A percentile compares a stretch with the other conserved stretches of the same genome.
Evolutionary conservation across 1,284 basidiomycete species (phyloP).

Genomic region (Cystobasidiaceae sp.): DNA sequence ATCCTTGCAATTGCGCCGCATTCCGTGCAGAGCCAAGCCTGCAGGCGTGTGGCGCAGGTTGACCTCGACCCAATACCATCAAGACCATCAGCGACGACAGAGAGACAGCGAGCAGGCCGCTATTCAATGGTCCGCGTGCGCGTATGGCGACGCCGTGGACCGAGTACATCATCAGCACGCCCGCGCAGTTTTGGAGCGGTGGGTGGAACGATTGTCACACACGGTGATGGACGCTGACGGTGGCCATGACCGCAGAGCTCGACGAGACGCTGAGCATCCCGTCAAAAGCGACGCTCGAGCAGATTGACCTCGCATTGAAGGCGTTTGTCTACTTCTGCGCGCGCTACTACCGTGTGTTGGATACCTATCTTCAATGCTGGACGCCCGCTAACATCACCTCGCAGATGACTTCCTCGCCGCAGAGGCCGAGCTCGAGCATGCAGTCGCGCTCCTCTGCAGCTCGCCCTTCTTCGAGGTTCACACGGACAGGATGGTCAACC

Average conservation of each 20-base stretch:
- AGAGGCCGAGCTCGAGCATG: conserved; percentile 72
- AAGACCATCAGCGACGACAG: too few species aligned
- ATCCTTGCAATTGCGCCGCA: too few species aligned
- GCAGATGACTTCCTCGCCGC: conserved; percentile 61
- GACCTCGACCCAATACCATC: too few species aligned
- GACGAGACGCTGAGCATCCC: conserved; percentile 71
- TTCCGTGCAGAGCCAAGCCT: too few species aligned
- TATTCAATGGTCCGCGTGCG: too few species aligned
- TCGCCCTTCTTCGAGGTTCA: conserved; percentile 82
- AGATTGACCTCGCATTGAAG: conserved; percentile 69
- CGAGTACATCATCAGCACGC: conserved; percentile 33
- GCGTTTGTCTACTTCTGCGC: conserved; percentile 72
- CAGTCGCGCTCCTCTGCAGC: conserved; percentile 64
- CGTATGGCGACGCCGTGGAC: conserved; percentile 24
- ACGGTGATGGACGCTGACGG: too few species aligned
- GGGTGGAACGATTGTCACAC: neutral
- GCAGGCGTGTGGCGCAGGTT: too few species aligned
- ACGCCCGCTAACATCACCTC: neutral
- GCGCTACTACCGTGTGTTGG: conserved; percentile 69
- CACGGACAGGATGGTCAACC: conserved; percentile 79
- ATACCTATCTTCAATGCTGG: neutral
- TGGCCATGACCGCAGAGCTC: too few species aligned
- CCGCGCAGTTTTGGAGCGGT: conserved; percentile 40
- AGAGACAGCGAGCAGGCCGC: too few species aligned
- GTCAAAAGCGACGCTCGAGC: conserved; percentile 60